These are phyloP conservation scores for Sesbania bispinosa DNA, from an alignment of 306 rosid species.

Conservation along the genomic window DNA sequence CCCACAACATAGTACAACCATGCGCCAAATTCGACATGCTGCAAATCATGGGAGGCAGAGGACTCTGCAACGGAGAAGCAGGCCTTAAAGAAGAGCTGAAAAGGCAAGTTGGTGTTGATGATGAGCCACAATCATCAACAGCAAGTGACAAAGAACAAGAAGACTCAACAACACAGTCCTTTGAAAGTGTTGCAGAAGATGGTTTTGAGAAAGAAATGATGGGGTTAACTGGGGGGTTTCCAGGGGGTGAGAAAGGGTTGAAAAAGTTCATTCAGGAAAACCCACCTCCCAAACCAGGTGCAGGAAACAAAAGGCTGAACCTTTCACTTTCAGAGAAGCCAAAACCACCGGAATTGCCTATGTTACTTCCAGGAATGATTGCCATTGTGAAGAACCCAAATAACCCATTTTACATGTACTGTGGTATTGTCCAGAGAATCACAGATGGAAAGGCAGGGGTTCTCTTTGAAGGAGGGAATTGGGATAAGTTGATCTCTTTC, in stretches of 20 bases:
- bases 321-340: slow-evolving; percentile 48
- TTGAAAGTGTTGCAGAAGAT: slow-evolving; percentile 45
- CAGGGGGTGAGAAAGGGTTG: slow-evolving; percentile 91
- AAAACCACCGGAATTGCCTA: slow-evolving; percentile 44
- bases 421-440: slow-evolving; percentile 47
- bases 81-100: slow-evolving; percentile 64
- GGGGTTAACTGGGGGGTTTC: slow-evolving; percentile 95
- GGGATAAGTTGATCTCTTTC: slow-evolving; percentile 63
- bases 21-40: slow-evolving; percentile 59
- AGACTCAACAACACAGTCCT: slow-evolving; percentile 14
- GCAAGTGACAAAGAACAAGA: slow-evolving; percentile 26
- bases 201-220: slow-evolving; percentile 83
- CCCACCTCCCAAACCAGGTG: slow-evolving; percentile 57
- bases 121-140: slow-evolving; percentile 19
- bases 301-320: slow-evolving; percentile 9
- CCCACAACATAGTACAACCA: slow-evolving; percentile 12
- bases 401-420: slow-evolving; percentile 71
- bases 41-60: slow-evolving; percentile 86
- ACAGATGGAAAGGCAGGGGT: slow-evolving; percentile 42
- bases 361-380: slow-evolving; percentile 72
- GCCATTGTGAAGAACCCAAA: slow-evolving; percentile 63
- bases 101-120: slow-evolving; percentile 39
- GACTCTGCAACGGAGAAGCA: slow-evolving; percentile 78
- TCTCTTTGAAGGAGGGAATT: slow-evolving; percentile 44
- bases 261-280: slow-evolving; percentile 62